Evolutionary conservation across 306 rosid species (phyloP).

Genomic region (Senna tora): DNA sequence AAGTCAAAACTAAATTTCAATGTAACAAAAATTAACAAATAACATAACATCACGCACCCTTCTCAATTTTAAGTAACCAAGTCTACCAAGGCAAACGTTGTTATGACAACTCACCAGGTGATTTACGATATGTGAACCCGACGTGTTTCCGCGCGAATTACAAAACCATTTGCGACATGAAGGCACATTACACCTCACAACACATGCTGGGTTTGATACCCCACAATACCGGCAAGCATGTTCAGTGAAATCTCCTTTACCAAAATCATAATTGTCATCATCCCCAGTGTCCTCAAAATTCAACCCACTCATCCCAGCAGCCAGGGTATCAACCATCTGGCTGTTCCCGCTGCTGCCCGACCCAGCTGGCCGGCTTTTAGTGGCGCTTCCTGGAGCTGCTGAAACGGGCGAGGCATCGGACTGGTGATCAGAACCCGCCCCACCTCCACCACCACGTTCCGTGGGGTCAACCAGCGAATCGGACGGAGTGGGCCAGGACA

Average conservation of each 20-base stretch:
- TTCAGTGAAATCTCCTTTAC: slow-evolving; percentile 92
- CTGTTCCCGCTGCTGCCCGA: slow-evolving; percentile 62
- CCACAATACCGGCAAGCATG: slow-evolving; percentile 98
- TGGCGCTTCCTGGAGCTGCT: slow-evolving; percentile 70
- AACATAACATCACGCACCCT: background rate
- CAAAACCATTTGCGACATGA: slow-evolving; percentile 99
- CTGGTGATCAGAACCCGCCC: slow-evolving; percentile 74
- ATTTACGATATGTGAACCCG: slow-evolving; percentile 97
- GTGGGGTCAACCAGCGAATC: slow-evolving; percentile 78
- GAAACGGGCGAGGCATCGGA: slow-evolving; percentile 95
- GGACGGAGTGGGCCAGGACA: slow-evolving; percentile 94
- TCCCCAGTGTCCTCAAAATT: slow-evolving; percentile 96
- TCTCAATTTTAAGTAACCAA: slow-evolving; percentile 4
- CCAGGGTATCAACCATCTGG: slow-evolving; percentile 79
- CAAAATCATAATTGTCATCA: slow-evolving; percentile 78
- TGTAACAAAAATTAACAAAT: background rate
- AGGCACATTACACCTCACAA: slow-evolving; percentile 97
- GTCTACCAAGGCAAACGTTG: slow-evolving; percentile 21
- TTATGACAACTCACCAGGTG: slow-evolving; percentile 71
- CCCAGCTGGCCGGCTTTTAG: slow-evolving; percentile 61
- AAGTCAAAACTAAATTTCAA: background rate
- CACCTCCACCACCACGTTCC: slow-evolving; percentile 64
- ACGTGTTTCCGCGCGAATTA: slow-evolving; percentile 95
- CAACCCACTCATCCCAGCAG: slow-evolving; percentile 89
- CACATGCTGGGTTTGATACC: slow-evolving; percentile 95